A percentile compares a stretch with the other conserved stretches of the same genome.
Evolutionary conservation across 768 basidiomycete species (phyloP).

Genomic region (Bullera alba): DNA sequence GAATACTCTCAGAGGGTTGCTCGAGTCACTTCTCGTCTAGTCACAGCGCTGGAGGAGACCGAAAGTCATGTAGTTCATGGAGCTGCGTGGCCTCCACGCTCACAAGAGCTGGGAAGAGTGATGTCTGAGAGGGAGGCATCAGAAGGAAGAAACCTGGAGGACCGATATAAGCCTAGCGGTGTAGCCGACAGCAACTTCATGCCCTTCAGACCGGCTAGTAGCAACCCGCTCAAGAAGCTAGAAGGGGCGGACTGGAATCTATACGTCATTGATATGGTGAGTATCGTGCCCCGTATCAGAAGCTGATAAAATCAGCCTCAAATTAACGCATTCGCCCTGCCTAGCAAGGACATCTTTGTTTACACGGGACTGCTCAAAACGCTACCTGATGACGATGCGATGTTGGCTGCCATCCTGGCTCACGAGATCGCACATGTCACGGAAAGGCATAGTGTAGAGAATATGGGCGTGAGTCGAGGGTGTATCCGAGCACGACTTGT

Average conservation of each 20-base stretch:
- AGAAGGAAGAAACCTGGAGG: slow-evolving; percentile 2
- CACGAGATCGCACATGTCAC: slow-evolving; percentile 50
- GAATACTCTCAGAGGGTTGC: slow-evolving; percentile 43
- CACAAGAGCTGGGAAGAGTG: slow-evolving; percentile 32
- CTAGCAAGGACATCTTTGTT: slow-evolving; percentile 50
- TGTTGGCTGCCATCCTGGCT: slow-evolving; percentile 49
- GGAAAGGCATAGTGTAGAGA: slow-evolving; percentile 50
- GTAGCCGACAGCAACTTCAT: slow-evolving; percentile 39
- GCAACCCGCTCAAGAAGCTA: slow-evolving; percentile 48
- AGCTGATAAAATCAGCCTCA: slow-evolving; percentile 34
- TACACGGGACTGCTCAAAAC: slow-evolving; percentile 49
- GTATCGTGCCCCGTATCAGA: slow-evolving; percentile 8
- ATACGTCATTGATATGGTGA: slow-evolving; percentile 48
- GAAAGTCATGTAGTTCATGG: slow-evolving; percentile 40
- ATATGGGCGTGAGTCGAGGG: slow-evolving; percentile 46
- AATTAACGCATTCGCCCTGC: slow-evolving; percentile 49
- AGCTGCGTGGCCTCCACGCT: slow-evolving; percentile 40
- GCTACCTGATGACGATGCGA: slow-evolving; percentile 47
- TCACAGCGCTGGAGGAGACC: slow-evolving; percentile 47
- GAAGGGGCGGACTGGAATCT: slow-evolving; percentile 48
- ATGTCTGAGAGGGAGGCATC: slow-evolving; percentile 36
- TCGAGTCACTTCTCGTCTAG: slow-evolving; percentile 45
- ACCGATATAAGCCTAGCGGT: slow-evolving; percentile 22
- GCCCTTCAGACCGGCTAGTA: slow-evolving; percentile 46
- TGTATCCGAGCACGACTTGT: background rate